phyloP scores from a whole-genome alignment of 2,329 filamentous ascomycete genomes.

The Pseudopithomyces maydicus region DNA sequence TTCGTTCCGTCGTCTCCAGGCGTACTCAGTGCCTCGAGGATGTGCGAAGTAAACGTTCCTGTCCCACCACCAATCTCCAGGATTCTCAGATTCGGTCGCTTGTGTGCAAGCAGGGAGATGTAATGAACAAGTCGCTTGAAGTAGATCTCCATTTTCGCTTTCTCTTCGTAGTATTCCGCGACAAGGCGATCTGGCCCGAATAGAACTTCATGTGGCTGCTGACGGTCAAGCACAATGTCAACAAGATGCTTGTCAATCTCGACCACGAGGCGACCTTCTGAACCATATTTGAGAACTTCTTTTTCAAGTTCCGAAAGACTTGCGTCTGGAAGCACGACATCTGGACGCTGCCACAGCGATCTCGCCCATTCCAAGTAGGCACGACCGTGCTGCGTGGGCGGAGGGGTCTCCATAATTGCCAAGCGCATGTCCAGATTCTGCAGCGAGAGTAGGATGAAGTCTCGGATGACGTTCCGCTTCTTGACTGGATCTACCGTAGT shows the following conservation, averaged over 20 bases:
- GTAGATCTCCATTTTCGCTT: neutral
- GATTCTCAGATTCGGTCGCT: slow-evolving; percentile 5
- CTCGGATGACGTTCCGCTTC: neutral
- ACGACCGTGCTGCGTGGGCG: neutral
- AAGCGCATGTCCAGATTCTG: neutral
- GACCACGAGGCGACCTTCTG: neutral
- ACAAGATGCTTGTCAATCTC: neutral
- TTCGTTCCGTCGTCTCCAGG: neutral
- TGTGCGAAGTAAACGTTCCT: neutral
- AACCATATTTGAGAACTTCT: neutral
- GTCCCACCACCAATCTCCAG: slow-evolving; percentile 12
- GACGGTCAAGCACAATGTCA: neutral
- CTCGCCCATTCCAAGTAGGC: neutral
- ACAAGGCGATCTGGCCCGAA: neutral
- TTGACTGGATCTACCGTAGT: neutral
- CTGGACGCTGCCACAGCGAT: neutral
- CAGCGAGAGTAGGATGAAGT: neutral
- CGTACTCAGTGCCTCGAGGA: neutral
- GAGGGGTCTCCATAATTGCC: neutral
- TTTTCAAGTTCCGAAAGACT: neutral
- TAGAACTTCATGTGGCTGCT: neutral
- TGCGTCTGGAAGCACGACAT: neutral
- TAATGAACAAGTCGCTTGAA: neutral
- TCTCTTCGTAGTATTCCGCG: neutral
- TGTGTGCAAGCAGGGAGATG: neutral